Base-by-base conservation (phyloP, 805 yeast species). In the Candida caryicola region DNA sequence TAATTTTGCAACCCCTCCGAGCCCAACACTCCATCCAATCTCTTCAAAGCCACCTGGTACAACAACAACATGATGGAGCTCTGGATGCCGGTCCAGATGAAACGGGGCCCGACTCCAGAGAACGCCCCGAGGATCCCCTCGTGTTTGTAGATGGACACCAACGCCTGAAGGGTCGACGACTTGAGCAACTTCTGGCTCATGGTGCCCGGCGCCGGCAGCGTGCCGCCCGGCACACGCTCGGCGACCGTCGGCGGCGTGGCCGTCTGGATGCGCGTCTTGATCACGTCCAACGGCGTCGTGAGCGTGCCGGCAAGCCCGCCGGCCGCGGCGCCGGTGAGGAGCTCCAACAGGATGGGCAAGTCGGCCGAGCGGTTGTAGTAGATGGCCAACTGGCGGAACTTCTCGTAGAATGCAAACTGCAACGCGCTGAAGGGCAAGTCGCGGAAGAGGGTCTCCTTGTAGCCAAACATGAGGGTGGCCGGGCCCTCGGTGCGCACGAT, bases 361-460 rank as follows among this genome's bases (percentile, higher is more conserved):
- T 77, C 80, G 46, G 52, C 44, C 9, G 45, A 37, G 8, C 43
- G 43, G 37, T 68, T 53, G 40, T 60, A 68, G 16, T 46, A 38
- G 5, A 68, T 80, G 1, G 91, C 88, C 51, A 66, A 61, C 45
- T 75, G 72, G 52, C 95, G 71, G 49, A 84, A 82, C 55, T 79
- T 77, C 61, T 93, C 99, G 62, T 93, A 93, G 52, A 93, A 91
- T 33, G 98, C 95, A 67, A 93, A 84, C 58, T 93, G 99, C 36
- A 93, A 71, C 1, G 97, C 98, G 49, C 95, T 85, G 62, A 93
- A 93, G 5, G 99, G 99, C 49, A 93, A 66, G 56, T 93, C 99
- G 46, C 99, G 76, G 15, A 84, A 77, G 43, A 93, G 66, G 0
- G 99, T 93, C 18, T 97, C 98, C 59, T 85, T 89, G 64, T 91